Evolutionary conservation across 176 grass and related monocot genomes (phyloP).

Genomic region (Miscanthus lutarioriparius): DNA sequence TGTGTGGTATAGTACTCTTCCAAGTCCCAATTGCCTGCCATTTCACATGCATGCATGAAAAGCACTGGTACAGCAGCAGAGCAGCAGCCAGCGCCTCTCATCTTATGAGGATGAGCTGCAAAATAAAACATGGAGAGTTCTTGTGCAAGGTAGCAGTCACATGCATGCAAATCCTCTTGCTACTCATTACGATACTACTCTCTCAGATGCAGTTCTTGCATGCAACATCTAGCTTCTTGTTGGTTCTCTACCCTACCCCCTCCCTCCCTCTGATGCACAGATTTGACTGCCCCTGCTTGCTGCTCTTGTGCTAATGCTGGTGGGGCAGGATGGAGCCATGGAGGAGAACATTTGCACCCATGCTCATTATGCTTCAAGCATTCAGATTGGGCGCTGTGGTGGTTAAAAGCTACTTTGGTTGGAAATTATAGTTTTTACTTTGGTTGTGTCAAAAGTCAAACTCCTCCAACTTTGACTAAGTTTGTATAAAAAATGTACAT

Average conservation of each 20-base stretch:
- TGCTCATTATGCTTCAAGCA: slow-evolving; percentile 1
- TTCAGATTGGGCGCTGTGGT: neutral
- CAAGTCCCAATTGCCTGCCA: slow-evolving; percentile 39
- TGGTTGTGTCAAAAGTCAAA: neutral
- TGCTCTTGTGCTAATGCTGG: neutral
- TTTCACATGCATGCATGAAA: slow-evolving; percentile 27
- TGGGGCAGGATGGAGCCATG: neutral
- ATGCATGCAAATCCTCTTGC: slow-evolving; percentile 10
- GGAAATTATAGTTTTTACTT: neutral
- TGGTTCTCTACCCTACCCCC: neutral
- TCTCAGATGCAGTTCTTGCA: neutral
- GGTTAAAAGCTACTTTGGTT: neutral
- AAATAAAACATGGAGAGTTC: neutral
- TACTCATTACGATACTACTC: neutral
- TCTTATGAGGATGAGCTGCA: neutral
- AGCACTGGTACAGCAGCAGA: neutral
- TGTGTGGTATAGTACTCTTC: neutral
- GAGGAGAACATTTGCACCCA: slow-evolving; percentile 24
- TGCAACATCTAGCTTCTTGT: neutral
- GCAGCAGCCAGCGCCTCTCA: neutral
- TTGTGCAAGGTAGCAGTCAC: slow-evolving; percentile 5
- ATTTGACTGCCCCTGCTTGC: neutral
- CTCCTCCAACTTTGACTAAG: neutral
- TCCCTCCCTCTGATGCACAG: neutral
- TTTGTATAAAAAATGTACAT: neutral